Evolutionary conservation across 805 yeast species (phyloP), one percentile per base, ranked within the genome.

Genomic region (Cyberlindnera americana): DNA sequence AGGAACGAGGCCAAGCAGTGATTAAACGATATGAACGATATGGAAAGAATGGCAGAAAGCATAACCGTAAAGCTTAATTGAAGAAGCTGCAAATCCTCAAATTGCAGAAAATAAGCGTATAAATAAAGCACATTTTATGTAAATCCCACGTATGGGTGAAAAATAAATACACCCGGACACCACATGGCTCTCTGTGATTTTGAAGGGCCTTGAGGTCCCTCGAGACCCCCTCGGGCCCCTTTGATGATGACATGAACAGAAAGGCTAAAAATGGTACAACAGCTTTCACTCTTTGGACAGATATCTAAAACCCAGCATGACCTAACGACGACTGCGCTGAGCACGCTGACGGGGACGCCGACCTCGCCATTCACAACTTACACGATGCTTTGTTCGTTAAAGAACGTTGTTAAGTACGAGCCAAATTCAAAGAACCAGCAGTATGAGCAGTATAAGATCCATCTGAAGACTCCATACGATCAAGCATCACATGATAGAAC

Each of bases 371-470:
- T 38, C 28, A 23, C 50, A 11, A 43, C 43, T 2, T 25, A 44
- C 5, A 53, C 48, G 16, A 19, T 56, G 11, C 29, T 56, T 15
- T 35, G 54, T 14, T 45, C 49, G 9, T 59, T 59, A 12, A 46
- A 43, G 40, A 41, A 34, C 27, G 45, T 55, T n/a, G 49, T 52
- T 16, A 53, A 56, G 38, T 57, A 49, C 21, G 60, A 54, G 36
- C 56, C 59, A 14, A 56, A 56, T 34, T 47, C 53, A 30, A 56
- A 54, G 31, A 57, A 38, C 5, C 34, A 48, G 12, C 60, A 56
- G 33, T 44, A 41, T 29, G 61, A 57, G 33, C 60, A 56, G 29
- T 49, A 47, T 28, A 54, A 48, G 29, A 37, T 54, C 3, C 49
- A 43, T 12, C 29, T 55, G 26, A 57, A 49, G 38, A 45, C 59